phyloP scores from a whole-genome alignment of 2,329 filamentous ascomycete genomes.

The Periconia sp. region DNA sequence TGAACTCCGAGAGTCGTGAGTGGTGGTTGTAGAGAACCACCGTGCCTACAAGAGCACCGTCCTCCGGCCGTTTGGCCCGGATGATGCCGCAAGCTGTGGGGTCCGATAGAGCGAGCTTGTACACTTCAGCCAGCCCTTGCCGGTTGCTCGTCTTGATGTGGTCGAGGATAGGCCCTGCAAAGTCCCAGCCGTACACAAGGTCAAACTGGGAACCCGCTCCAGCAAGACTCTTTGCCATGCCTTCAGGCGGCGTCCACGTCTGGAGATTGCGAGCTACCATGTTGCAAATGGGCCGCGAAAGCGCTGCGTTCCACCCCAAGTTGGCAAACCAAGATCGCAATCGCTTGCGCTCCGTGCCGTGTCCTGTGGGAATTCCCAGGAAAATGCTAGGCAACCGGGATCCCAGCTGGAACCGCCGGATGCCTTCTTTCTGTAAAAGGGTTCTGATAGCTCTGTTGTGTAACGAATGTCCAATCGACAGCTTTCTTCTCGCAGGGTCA shows the following conservation, averaged over 20 bases:
- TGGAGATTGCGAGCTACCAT: constrained; percentile 73
- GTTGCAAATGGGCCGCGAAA: constrained; percentile 66
- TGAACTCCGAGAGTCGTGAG: constrained; percentile 67
- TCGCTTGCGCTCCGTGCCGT: constrained; percentile 61
- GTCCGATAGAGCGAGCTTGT: constrained; percentile 72
- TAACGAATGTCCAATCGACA: constrained; percentile 87
- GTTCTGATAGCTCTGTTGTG: constrained; percentile 82
- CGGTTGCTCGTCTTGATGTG: constrained; percentile 74
- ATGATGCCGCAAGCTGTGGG: constrained; percentile 77
- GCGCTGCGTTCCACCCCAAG: constrained; percentile 79
- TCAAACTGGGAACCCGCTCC: constrained; percentile 77
- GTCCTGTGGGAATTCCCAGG: constrained; percentile 75
- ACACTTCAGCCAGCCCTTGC: constrained; percentile 79
- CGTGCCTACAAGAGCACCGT: constrained; percentile 71
- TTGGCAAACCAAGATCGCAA: constrained; percentile 83
- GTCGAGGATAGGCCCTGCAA: constrained; percentile 70
- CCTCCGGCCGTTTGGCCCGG: constrained; percentile 71
- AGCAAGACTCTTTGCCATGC: constrained; percentile 72
- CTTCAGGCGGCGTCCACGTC: constrained; percentile 74
- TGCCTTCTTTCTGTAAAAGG: constrained; percentile 68
- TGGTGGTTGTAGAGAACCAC: constrained; percentile 76
- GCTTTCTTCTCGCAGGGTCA: constrained; percentile 79
- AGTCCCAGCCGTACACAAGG: constrained; percentile 77
- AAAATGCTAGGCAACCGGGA: constrained; percentile 82
- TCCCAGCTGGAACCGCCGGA: constrained; percentile 81